Base-by-base conservation (phyloP, 768 basidiomycete species). In the Phylloporus sp. region DNA sequence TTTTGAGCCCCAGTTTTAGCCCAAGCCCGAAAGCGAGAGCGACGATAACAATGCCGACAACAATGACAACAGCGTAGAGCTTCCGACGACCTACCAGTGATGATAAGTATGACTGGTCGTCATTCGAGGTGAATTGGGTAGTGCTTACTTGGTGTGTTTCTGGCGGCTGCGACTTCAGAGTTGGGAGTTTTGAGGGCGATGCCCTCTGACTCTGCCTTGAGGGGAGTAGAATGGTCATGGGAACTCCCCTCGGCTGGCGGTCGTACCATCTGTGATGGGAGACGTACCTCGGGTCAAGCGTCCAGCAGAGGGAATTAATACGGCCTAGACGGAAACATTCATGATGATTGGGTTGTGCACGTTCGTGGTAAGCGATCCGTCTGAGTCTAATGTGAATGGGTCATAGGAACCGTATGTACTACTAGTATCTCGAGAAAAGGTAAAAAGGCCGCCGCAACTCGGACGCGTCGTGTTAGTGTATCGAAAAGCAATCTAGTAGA, bases 11-110 rank as follows among this genome's bases (percentile, higher is more conserved):
- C 35, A 64, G 32, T 13, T 65, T 60, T 2, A 64, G 45, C 11
- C 65, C 63, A n/a, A 64, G 50, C 6, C 65, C 63, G 40, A 64
- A 63, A 1, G 37, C 58, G 15, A 64, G 58, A 3, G 49, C 63
- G 24, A 57, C 32, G 33, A 56, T 31, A 20, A 57, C 28, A n/a
- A 36, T 11, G 21, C 28, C 53, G 10, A 53, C 24, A 8, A 59
- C 48, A 18, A 42, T 28, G 4, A 43, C 46, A 6, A 65, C 28
- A 17, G 59, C 23, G 36, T 46, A 56, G 17, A 54, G 23, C 26
- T 42, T 63, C 21, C 60, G 57, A 24, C 50, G 52, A 35, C 52
- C 64, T 66, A 43, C 17, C 13, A 4, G 23, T 17, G 18, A 27
- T n/a, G n/a, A n/a, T n/a, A n/a, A n/a, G n/a, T n/a, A 23, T 33